Evolutionary conservation across 345 rosid species (phyloP), one percentile per base, ranked within the genome.

Genomic region (Eucalyptus sideroxylon): DNA sequence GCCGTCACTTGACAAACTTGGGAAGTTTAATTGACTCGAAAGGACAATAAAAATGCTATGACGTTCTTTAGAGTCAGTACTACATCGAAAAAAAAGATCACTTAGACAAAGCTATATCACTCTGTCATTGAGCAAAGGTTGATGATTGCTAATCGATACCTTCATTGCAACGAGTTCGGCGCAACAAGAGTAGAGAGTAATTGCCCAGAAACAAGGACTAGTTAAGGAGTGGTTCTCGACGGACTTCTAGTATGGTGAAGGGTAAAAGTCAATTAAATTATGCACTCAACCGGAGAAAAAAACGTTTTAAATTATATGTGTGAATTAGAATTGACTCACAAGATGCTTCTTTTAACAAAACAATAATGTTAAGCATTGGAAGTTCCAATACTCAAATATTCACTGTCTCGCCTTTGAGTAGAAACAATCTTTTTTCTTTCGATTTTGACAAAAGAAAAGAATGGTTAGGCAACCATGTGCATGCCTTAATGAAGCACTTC

Each of bases 191-290:
- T 56, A 0, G 62, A 56, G 62, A 56, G 62, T 24, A 6, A 56
- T 24, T 56, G 30, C 0, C 14, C 0, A 56, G 30, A 3, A 3
- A 56, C 27, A 9, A 56, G 30, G 9, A 1, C 62, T 9, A 9
- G 1, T 23, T 56, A 56, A 10, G 30, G 30, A 56, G 62, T 0
- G 30, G 27, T 24, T 24, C 14, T 26, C 6, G 0, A 11, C 3
- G 2, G 1, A 56, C 27, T 56, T 56, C 14, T 5, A 24, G 30
- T 23, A 56, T 2, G 14, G 14, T 26, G 30, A 24, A 56, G 12
- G 62, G 30, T 26, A 56, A 56, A 56, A 56, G 0, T 24, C 0
- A 56, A 56, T 56, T 56, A 23, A 10, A 56, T 10, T 2, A 26
- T 1, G 1, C 62, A 56, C 30, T 56, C 27, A 56, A 56, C 2